A percentile compares a stretch with the other conserved stretches of the same genome.
phyloP scores from a whole-genome alignment of 1,139 yeast genomes.

The Sugiyamaella novakii region DNA sequence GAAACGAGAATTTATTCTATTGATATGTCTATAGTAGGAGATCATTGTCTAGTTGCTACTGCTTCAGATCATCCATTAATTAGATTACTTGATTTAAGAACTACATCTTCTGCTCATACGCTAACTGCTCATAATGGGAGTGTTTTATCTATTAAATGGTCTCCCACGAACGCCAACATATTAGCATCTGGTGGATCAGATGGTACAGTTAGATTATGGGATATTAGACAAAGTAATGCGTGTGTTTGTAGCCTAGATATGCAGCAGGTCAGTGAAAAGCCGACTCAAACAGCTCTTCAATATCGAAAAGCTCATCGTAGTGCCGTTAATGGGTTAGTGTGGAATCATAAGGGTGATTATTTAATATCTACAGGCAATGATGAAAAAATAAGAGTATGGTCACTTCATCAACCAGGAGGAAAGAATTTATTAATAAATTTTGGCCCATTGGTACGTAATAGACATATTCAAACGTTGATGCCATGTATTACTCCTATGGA shows the following conservation, averaged over 20 bases:
- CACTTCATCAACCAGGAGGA: constrained; percentile 50
- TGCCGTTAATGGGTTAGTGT: constrained; percentile 70
- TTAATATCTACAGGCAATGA: constrained; percentile 72
- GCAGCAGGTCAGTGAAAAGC: constrained; percentile 34
- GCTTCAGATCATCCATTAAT: constrained; percentile 73
- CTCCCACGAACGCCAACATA: constrained; percentile 62
- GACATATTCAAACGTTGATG: constrained; percentile 48
- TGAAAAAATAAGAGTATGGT: constrained; percentile 78
- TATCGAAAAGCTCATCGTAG: constrained; percentile 66
- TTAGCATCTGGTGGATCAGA: constrained; percentile 78
- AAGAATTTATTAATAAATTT: constrained; percentile 68
- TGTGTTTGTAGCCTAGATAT: constrained; percentile 65
- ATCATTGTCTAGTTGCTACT: constrained; percentile 62
- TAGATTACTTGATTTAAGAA: constrained; percentile 69
- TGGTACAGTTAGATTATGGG: constrained; percentile 66
- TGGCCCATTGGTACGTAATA: constrained; percentile 76
- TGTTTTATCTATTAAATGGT: constrained; percentile 72
- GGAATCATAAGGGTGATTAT: constrained; percentile 65
- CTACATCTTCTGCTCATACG: constrained; percentile 71
- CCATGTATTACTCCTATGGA: constrained; percentile 45
- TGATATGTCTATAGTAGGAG: constrained; percentile 40
- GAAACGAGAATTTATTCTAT: constrained; percentile 46
- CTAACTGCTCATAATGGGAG: constrained; percentile 65
- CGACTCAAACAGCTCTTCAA: constrained; percentile 33
- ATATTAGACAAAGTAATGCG: constrained; percentile 66